Evolutionary conservation across 1,284 basidiomycete species (phyloP), one percentile per base, ranked within the genome.

Genomic region (Porodaedalea pini): DNA sequence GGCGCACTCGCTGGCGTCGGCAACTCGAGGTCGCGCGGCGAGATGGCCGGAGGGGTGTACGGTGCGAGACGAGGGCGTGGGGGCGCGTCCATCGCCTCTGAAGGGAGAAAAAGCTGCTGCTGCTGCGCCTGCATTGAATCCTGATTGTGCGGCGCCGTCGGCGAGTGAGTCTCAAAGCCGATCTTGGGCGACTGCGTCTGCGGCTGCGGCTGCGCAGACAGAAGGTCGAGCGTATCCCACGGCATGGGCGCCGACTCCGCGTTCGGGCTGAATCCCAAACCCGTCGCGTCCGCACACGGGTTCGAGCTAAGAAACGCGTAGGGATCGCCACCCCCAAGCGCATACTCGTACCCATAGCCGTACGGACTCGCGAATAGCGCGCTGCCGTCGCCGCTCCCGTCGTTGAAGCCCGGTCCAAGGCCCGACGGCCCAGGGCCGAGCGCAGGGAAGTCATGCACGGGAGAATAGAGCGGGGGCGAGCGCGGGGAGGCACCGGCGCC

Each of bases 1-100:
- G 27, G 6, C n/a, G 56, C 37, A 15, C 37, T 23, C 21, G n/a
- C 37, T 17, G 49, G 41, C 29, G 56, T 17, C n/a, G 37, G 15
- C 29, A 55, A 48, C 36, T 50, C 57, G 19, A 59, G 53, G 2
- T 55, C 52, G 21, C 44, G 43, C 25, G 56, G 56, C 4, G 56
- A 40, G 41, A 58, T 29, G 21, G 45, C 39, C 36, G 51, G 56
- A 13, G 56, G 40, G 15, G 54, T 19, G 47, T 36, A 39, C 7
- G 47, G 45, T 2, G 25, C n/a, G 7, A 41, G 39, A 25, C 51
- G 51, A 27, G 51, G 49, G 19, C 23, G 51, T 4, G 25, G n/a
- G 17, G 37, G 37, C 15, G 23, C 11, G 17, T 51, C 34, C 32
- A 36, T 36, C 19, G 49, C 32, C 17, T 19, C 32, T 19, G 49